Conservation (phyloP, 345 rosid species). For the Noccaea bulbosa region DNA sequence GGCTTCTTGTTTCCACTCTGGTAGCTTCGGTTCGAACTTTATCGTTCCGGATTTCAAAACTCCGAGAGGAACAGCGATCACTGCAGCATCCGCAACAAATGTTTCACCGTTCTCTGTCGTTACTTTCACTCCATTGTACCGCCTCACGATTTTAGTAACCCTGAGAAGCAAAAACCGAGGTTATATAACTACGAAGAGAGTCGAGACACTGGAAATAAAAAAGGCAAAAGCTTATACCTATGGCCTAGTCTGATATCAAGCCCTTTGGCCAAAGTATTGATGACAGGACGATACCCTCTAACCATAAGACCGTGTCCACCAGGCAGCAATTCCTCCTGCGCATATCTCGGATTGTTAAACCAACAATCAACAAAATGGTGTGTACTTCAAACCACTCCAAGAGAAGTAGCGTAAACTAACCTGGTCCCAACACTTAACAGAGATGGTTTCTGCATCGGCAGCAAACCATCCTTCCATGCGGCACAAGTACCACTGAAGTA, state of each 20-base stretch:
- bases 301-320: slow-evolving; percentile 99
- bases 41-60: slow-evolving; percentile 73
- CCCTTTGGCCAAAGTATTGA: slow-evolving; percentile 94
- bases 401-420: slow-evolving; percentile 39
- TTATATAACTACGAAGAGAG: slow-evolving; percentile 9
- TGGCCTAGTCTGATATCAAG: slow-evolving; percentile 83
- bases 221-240: slow-evolving; percentile 51
- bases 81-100: slow-evolving; percentile 82
- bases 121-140: slow-evolving; percentile 76
- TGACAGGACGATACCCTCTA: slow-evolving; percentile 92
- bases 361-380: neutral
- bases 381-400: neutral
- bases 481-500: slow-evolving; percentile 96
- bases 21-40: slow-evolving; percentile 79
- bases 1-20: slow-evolving; percentile 96
- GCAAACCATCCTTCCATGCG: slow-evolving; percentile 99
- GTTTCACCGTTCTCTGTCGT: slow-evolving; percentile 71
- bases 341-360: slow-evolving; percentile 10
- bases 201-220: neutral
- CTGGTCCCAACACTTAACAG: slow-evolving; percentile 90
- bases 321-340: slow-evolving; percentile 86
- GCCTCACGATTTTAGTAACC: slow-evolving; percentile 75
- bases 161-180: slow-evolving; percentile 41
- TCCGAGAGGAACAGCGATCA: slow-evolving; percentile 84
- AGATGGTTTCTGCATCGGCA: slow-evolving; percentile 94